Evolutionary conservation across 202 grass and related monocot genomes (phyloP).

Genomic region (Schoenoplectus tabernaemontani): DNA sequence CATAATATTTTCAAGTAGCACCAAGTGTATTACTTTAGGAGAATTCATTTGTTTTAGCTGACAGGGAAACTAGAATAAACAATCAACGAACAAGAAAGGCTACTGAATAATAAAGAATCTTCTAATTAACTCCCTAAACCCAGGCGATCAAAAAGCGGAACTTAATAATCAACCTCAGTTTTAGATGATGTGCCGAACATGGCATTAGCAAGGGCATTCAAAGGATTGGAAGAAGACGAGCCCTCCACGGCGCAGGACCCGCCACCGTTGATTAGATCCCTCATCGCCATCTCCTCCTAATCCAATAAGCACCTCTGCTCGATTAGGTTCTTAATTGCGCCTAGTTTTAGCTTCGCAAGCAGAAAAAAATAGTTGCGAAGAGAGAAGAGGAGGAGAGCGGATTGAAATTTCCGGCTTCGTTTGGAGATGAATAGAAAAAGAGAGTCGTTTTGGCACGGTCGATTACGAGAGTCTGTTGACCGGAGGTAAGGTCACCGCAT

Average conservation of each 20-base stretch:
- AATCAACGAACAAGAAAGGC: background rate
- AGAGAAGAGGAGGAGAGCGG: background rate
- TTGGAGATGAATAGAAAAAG: background rate
- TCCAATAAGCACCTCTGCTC: background rate
- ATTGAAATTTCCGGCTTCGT: background rate
- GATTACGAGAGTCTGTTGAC: slow-evolving; percentile 19
- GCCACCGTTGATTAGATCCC: slow-evolving; percentile 70
- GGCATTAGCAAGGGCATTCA: slow-evolving; percentile 61
- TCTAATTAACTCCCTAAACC: background rate
- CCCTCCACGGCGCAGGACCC: slow-evolving; percentile 65
- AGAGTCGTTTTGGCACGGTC: background rate
- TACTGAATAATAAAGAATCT: background rate
- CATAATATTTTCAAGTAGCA: background rate
- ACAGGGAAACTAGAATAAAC: background rate
- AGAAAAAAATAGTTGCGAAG: slow-evolving; percentile 22
- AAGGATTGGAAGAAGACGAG: slow-evolving; percentile 69
- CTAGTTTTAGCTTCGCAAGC: background rate
- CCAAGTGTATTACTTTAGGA: background rate
- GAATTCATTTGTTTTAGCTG: background rate
- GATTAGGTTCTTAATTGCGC: background rate
- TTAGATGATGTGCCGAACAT: slow-evolving; percentile 74
- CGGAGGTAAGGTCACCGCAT: slow-evolving; percentile 3
- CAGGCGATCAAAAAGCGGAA: background rate
- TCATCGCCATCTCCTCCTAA: slow-evolving; percentile 60
- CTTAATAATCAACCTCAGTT: slow-evolving; percentile 38